phyloP scores from a whole-genome alignment of 495 filamentous ascomycete species.

The Lophiostoma macrostomum region DNA sequence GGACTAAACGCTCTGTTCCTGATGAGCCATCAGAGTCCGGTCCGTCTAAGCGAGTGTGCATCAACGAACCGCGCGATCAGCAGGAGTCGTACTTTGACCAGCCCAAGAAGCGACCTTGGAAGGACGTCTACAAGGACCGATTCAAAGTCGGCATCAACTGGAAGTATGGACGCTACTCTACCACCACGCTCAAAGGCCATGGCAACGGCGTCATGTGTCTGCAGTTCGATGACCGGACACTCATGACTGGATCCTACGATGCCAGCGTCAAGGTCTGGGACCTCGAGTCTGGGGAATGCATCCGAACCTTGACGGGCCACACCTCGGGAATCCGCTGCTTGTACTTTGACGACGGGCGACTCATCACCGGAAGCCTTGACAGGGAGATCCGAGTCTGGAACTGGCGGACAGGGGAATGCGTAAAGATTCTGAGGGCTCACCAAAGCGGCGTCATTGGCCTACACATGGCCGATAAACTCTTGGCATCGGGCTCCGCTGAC shows the following conservation, averaged over 20 bases:
- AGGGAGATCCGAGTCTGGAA: slow-evolving; percentile 89
- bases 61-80: slow-evolving; percentile 18
- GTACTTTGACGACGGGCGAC: slow-evolving; percentile 87
- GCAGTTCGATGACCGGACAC: slow-evolving; percentile 89
- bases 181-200: slow-evolving; percentile 80
- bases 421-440: slow-evolving; percentile 78
- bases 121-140: slow-evolving; percentile 85
- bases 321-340: slow-evolving; percentile 77
- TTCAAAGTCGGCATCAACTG: slow-evolving; percentile 92
- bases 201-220: slow-evolving; percentile 93
- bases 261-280: slow-evolving; percentile 94
- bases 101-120: slow-evolving; percentile 74
- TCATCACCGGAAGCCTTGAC: slow-evolving; percentile 83
- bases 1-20: slow-evolving; percentile 21
- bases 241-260: slow-evolving; percentile 95
- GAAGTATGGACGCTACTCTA: slow-evolving; percentile 86
- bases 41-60: slow-evolving; percentile 30
- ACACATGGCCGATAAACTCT: slow-evolving; percentile 76
- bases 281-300: slow-evolving; percentile 78
- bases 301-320: slow-evolving; percentile 80
- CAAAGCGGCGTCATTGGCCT: slow-evolving; percentile 76
- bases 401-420: slow-evolving; percentile 86
- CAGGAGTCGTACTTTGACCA: slow-evolving; percentile 48
- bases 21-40: slow-evolving; percentile 9
- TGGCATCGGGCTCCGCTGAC: slow-evolving; percentile 86